A percentile compares a stretch with the other conserved stretches of the same genome.
These are phyloP conservation scores for Dendrobium chrysotoxum DNA, from an alignment of 106 monocot species.

Conservation along the genomic window DNA sequence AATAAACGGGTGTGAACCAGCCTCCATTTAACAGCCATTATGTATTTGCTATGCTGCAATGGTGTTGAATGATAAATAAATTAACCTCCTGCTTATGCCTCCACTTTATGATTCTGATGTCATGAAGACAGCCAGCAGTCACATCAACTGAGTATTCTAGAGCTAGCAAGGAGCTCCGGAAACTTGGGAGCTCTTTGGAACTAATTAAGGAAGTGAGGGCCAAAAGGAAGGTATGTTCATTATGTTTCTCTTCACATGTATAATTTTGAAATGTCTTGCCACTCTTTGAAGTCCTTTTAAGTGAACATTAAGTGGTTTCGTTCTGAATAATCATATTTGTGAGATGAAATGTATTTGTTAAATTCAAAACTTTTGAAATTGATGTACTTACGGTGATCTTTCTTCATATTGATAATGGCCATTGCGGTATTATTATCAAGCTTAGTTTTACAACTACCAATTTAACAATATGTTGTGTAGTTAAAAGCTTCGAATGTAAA, in stretches of 20 bases:
- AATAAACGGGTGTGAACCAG: neutral
- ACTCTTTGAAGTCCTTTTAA: neutral
- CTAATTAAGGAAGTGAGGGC: constrained; percentile 58
- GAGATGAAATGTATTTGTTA: neutral
- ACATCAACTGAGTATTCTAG: constrained; percentile 57
- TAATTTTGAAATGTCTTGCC: neutral
- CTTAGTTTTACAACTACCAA: neutral
- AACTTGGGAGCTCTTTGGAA: constrained; percentile 49
- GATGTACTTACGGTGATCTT: neutral
- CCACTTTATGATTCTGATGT: constrained; percentile 5
- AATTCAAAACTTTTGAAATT: neutral
- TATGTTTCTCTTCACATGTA: neutral
- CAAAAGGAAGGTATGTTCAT: constrained; percentile 47
- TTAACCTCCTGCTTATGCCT: neutral
- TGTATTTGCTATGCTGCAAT: neutral
- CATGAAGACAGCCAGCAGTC: constrained; percentile 65
- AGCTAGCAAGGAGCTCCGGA: constrained; percentile 77
- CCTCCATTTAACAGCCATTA: neutral
- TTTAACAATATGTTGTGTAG: neutral
- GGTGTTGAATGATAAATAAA: constrained; percentile 4
- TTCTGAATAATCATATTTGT: constrained; percentile 3
- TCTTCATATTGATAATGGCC: neutral
- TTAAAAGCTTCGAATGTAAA: neutral
- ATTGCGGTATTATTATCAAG: neutral
- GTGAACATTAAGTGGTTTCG: neutral